Base-by-base conservation (phyloP, 495 filamentous ascomycete species). In the Penicillium riverlandense region DNA sequence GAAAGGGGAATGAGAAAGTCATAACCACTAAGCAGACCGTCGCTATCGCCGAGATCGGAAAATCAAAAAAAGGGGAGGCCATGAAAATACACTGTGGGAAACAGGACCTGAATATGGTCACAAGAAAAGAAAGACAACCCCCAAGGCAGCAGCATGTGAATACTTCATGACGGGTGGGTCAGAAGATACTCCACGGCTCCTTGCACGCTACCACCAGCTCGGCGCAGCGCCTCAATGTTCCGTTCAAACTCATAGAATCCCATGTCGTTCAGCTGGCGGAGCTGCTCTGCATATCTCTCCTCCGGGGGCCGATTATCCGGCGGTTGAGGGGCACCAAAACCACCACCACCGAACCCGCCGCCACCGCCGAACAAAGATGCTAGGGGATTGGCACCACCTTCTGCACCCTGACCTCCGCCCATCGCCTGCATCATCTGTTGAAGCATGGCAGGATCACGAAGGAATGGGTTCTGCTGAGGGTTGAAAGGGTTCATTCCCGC, bases 241-340 rank as follows among this genome's bases (percentile, higher is more conserved):
- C 84, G 63, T 43, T 97, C 90, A 57, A 97, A 97, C 52, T 99
- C 92, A 59, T 80, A 95, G 63, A 99, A 97, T 5, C 94, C 94
- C 94, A 99, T 99, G 42, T 97, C 92, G 60, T 99, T 97, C 49
- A 99, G 67, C 60, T 96, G 91, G 37, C 88, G 75, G 38, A 99
- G 69, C 59, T 99, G 94, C 11, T 85, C 81, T 7, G 84, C 89
- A 49, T 95, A 99, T 49, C 86, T 72, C 58, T 96, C 94, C 72
- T 97, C 94, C 0, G 91, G 92, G 12, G 92, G 89, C 47, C 90
- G 76, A 56, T 74, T 91, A 62, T 97, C 94, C 6, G 70, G 56
- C 7, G 86, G 81, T 6, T 75, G 67, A 11, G 52, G 44, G 9
- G 58, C 55, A n/a, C 66, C 62, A 28, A 67, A 63, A 5, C 64